Conservation (phyloP, 495 filamentous ascomycete species). For the Recurvomyces mirabilis region DNA sequence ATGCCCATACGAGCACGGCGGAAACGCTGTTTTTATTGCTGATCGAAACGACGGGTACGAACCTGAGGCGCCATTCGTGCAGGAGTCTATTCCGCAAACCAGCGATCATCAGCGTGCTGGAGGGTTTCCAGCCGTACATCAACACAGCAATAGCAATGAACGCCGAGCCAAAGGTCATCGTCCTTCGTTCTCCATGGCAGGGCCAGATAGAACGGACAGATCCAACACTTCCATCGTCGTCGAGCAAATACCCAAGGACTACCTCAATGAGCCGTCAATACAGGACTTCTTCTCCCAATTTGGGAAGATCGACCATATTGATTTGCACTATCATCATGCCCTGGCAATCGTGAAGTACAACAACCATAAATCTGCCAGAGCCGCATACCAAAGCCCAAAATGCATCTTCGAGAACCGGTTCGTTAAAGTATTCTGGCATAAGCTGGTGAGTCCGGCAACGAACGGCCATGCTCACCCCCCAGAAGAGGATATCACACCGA, state of each 20-base stretch:
- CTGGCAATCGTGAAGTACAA: constrained; percentile 75
- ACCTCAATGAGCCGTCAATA: constrained; percentile 62
- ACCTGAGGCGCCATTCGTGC: no score
- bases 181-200: constrained; percentile 61
- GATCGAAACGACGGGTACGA: constrained; percentile 69
- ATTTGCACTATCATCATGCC: constrained; percentile 64
- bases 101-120: no score
- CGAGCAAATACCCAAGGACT: constrained; percentile 84
- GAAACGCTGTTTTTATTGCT: constrained; percentile 43
- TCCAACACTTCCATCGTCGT: constrained; percentile 87
- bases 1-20: constrained; percentile 77
- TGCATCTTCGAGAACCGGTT: constrained; percentile 96
- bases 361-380: constrained; percentile 58
- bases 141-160: no score
- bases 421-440: constrained; percentile 92
- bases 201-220: no score
- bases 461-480: constrained; percentile 15
- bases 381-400: constrained; percentile 82
- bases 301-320: constrained; percentile 61
- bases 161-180: constrained; percentile 39
- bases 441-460: constrained; percentile 30
- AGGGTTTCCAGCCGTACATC: no score
- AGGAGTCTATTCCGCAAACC: no score
- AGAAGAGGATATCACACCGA: constrained; percentile 3
- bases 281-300: constrained; percentile 77